Evolutionary conservation across 176 grass and related monocot genomes (phyloP).

Genomic region (Phyllostachys edulis): DNA sequence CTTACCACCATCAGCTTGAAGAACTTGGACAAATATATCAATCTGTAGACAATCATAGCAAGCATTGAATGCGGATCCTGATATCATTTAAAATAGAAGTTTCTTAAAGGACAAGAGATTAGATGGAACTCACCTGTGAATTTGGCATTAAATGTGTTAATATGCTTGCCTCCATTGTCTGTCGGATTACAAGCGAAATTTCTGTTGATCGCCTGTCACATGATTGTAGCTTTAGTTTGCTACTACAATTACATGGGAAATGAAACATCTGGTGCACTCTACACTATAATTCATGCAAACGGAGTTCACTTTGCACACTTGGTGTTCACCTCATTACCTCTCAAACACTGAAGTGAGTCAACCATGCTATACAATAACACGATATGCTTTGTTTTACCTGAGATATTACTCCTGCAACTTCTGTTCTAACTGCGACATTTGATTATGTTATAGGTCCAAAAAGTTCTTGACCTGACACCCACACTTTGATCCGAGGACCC

Average conservation of each 20-base stretch:
- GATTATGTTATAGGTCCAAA: neutral
- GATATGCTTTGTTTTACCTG: neutral
- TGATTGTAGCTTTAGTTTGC: conserved; percentile 13
- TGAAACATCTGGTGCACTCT: neutral
- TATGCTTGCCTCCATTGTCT: conserved; percentile 97
- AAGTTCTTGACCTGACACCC: neutral
- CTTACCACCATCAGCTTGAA: conserved; percentile 97
- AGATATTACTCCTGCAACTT: neutral
- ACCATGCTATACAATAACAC: neutral
- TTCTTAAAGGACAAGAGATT: neutral
- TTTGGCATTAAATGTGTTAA: conserved; percentile 81
- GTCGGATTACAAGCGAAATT: conserved; percentile 94
- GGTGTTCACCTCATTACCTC: neutral
- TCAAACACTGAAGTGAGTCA: neutral
- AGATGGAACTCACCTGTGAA: conserved; percentile 60
- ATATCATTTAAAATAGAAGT: neutral
- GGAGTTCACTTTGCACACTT: neutral
- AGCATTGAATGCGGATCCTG: neutral
- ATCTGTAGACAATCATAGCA: conserved; percentile 52
- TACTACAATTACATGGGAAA: conserved; percentile 3
- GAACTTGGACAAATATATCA: conserved; percentile 98
- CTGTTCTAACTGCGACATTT: neutral
- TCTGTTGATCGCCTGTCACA: conserved; percentile 80
- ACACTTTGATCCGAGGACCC: neutral
- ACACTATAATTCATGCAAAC: neutral